phyloP scores from a whole-genome alignment of 2,329 filamentous ascomycete species.

The Fusarium devonianum region DNA sequence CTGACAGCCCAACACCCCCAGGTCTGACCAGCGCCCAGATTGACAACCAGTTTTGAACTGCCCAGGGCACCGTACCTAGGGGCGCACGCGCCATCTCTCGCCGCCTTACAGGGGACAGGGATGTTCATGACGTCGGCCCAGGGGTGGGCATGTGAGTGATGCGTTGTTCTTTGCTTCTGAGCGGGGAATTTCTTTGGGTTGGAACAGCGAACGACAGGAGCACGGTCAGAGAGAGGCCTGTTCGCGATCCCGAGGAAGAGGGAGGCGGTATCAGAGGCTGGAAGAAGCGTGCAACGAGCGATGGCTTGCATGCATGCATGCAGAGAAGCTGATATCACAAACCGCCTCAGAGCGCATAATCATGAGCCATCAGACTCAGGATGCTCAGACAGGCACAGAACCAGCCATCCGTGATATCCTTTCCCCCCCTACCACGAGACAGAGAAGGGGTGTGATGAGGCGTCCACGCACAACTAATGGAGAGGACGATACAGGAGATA shows the following conservation, averaged over 20 bases:
- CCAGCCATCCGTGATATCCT: slow-evolving; percentile 19
- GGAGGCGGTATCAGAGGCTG: slow-evolving; percentile 31
- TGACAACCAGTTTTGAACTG: slow-evolving; percentile 27
- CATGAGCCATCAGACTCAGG: slow-evolving; percentile 12
- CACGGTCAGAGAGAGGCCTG: slow-evolving; percentile 41
- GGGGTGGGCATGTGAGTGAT: slow-evolving; percentile 23
- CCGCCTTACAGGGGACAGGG: slow-evolving; percentile 33
- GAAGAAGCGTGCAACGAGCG: slow-evolving; percentile 17
- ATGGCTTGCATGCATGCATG: slow-evolving; percentile 32
- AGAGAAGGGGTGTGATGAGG: slow-evolving; percentile 29
- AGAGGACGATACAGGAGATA: slow-evolving; percentile 31
- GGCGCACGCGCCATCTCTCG: slow-evolving; percentile 36
- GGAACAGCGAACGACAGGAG: slow-evolving; percentile 29
- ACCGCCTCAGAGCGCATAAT: slow-evolving; percentile 11
- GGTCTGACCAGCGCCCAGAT: slow-evolving; percentile 38
- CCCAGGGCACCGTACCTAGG: slow-evolving; percentile 28
- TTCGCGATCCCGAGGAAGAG: slow-evolving; percentile 39
- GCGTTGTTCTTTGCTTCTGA: slow-evolving; percentile 31
- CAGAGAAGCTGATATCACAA: slow-evolving; percentile 19
- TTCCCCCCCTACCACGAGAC: slow-evolving; percentile 13
- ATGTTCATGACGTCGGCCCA: slow-evolving; percentile 39
- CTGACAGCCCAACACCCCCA: slow-evolving; percentile 33
- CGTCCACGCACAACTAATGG: slow-evolving; percentile 36
- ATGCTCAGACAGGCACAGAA: slow-evolving; percentile 23
- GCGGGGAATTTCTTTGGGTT: slow-evolving; percentile 27